phyloP scores from a whole-genome alignment of 1,284 basidiomycete species.

The Ceraceosorus bombacis region DNA sequence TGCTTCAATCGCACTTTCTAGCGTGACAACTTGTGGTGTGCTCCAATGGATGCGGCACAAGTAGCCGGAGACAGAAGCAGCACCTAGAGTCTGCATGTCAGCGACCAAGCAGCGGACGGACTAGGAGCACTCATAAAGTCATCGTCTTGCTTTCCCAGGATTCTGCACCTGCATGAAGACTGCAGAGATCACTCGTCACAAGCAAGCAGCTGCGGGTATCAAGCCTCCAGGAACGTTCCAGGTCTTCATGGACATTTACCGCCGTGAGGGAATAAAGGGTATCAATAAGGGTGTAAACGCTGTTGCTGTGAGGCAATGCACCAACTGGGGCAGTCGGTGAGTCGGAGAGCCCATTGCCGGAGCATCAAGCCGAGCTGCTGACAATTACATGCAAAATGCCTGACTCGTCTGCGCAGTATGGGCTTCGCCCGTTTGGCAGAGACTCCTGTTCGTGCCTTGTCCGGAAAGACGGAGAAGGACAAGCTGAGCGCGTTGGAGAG shows the following conservation, averaged over 20 bases:
- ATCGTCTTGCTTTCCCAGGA: conserved; percentile 53
- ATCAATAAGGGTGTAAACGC: conserved; percentile 99
- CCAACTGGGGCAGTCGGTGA: conserved; percentile 96
- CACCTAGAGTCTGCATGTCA: not conserved
- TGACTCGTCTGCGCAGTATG: conserved; percentile 58
- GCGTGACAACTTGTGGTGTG: too few species aligned
- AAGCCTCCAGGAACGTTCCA: conserved; percentile 81
- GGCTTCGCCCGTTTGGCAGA: conserved; percentile 94
- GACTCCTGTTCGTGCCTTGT: conserved; percentile 64
- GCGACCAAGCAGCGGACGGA: not conserved
- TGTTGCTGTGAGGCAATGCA: conserved; percentile 86
- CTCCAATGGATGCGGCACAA: too few species aligned
- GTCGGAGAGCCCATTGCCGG: conserved; percentile 29
- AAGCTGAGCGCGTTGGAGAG: conserved; percentile 73
- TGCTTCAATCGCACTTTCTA: not conserved
- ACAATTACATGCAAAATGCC: too few species aligned
- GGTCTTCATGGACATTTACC: conserved; percentile 89
- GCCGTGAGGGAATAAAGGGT: conserved; percentile 82
- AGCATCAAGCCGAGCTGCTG: too few species aligned
- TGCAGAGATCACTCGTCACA: conserved; percentile 94
- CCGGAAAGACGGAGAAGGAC: conserved; percentile 66
- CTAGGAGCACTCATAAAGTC: not conserved
- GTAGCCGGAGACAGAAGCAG: too few species aligned
- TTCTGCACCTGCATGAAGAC: conserved; percentile 67
- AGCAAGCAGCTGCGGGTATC: conserved; percentile 79